Percentiles rank a stretch among this genome's conserved stretches.
Conservation (phyloP, 2,329 filamentous ascomycete genomes). For the Erysiphe neolycopersici region DNA sequence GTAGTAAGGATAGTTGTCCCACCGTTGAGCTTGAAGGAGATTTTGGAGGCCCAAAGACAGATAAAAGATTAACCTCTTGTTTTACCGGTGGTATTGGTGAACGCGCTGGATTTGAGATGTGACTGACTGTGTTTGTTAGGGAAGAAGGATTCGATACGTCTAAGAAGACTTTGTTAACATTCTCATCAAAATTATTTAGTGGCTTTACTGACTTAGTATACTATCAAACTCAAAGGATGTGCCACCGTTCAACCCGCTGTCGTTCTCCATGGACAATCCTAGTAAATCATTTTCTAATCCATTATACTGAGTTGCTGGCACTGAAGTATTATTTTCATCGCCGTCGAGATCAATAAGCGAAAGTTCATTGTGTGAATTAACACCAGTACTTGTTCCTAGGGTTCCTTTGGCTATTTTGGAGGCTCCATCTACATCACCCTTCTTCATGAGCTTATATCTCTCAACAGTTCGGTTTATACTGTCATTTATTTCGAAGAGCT, state of each 20-base stretch:
- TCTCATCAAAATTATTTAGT: too few species aligned
- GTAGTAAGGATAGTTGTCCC: constrained; percentile 22
- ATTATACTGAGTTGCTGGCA: constrained; percentile 20
- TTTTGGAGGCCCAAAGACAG: constrained; percentile 25
- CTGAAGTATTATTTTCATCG: constrained; percentile 25
- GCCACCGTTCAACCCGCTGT: constrained; percentile 40
- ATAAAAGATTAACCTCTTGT: constrained; percentile 19
- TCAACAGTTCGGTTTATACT: constrained; percentile 95
- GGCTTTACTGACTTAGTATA: constrained; percentile 29
- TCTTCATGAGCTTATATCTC: constrained; percentile 85
- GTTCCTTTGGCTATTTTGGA: constrained; percentile 64
- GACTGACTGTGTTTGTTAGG: too few species aligned
- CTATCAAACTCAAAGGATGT: constrained; percentile 60
- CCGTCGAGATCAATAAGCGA: constrained; percentile 82
- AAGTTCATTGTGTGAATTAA: constrained; percentile 46
- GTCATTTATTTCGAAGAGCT: constrained; percentile 91
- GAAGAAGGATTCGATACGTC: too few species aligned
- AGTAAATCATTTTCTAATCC: constrained; percentile 75
- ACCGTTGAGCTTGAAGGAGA: constrained; percentile 23
- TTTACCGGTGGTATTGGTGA: too few species aligned
- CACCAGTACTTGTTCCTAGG: constrained; percentile 36
- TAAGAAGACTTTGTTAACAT: too few species aligned
- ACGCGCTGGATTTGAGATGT: too few species aligned
- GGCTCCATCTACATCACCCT: constrained; percentile 67
- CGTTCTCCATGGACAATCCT: constrained; percentile 47